These are phyloP conservation scores for Tylopilus intermedius DNA, from an alignment of 768 basidiomycete species.

Conservation along the genomic window DNA sequence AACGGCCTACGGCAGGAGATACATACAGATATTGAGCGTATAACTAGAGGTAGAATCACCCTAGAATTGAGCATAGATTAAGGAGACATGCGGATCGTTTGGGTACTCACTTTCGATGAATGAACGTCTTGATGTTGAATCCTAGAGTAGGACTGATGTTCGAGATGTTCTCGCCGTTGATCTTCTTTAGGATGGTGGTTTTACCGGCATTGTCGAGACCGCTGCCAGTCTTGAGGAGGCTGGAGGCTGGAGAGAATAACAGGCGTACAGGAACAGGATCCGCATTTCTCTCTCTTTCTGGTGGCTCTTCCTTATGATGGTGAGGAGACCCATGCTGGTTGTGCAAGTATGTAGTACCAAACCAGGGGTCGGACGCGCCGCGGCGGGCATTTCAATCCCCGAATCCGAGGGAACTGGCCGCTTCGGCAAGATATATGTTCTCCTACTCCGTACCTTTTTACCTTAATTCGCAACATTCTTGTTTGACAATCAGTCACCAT, in stretches of 20 bases:
- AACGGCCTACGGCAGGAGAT: constrained; percentile 1
- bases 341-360: background rate
- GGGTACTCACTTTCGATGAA: constrained; percentile 71
- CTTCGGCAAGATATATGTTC: constrained; percentile 16
- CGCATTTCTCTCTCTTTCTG: constrained; percentile 97
- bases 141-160: constrained; percentile 90
- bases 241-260: constrained; percentile 5
- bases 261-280: constrained; percentile 79
- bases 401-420: background rate
- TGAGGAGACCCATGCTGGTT: constrained; percentile 78
- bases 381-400: constrained; percentile 12
- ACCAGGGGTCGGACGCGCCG: constrained; percentile 3
- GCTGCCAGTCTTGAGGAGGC: constrained; percentile 39
- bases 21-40: constrained; percentile 42
- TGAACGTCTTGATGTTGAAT: constrained; percentile 98
- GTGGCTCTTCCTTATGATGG: constrained; percentile 94
- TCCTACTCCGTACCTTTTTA: background rate
- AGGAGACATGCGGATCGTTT: constrained; percentile 16
- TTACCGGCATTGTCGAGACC: constrained; percentile 99
- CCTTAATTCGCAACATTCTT: background rate
- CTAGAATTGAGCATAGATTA: constrained; percentile 20
- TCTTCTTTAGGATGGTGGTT: constrained; percentile 94
- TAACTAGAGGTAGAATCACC: constrained; percentile 32
- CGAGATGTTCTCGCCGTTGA: constrained; percentile 88
- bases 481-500: constrained; percentile 10